A percentile compares a stretch with the other conserved stretches of the same genome.
Conservation (phyloP, 495 filamentous ascomycete species). For the Articulospora tetracladia region DNA sequence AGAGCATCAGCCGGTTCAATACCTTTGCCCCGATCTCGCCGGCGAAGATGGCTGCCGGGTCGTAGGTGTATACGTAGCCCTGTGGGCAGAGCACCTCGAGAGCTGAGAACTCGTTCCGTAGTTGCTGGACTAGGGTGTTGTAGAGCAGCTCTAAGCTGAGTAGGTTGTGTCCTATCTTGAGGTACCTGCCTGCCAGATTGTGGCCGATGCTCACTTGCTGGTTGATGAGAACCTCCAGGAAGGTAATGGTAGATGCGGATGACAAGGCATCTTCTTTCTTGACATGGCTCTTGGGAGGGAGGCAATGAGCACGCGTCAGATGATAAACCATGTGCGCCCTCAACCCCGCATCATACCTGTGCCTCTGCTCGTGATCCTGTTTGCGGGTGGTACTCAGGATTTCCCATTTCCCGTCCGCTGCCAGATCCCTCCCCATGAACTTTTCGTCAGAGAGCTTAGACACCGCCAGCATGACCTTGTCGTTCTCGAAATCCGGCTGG, state of each 20-base stretch:
- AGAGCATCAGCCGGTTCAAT: constrained; percentile 19
- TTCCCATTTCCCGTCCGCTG: constrained; percentile 5
- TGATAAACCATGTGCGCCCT: constrained; percentile 19
- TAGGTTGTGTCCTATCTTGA: constrained; percentile 1
- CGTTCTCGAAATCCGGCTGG: constrained; percentile 22
- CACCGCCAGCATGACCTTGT: constrained; percentile 16
- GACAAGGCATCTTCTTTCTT: constrained; percentile 3
- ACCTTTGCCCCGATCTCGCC: constrained; percentile 18
- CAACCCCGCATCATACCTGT: constrained; percentile 14
- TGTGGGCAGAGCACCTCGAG: constrained; percentile 22
- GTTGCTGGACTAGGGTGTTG: constrained; percentile 18
- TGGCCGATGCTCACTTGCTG: neutral
- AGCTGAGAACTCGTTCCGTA: constrained; percentile 19
- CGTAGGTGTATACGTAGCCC: constrained; percentile 25
- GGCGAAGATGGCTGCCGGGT: constrained; percentile 25
- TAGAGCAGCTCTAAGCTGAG: constrained; percentile 20
- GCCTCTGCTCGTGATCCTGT: constrained; percentile 14
- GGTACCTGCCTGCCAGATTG: constrained; percentile 14
- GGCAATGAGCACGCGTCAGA: neutral
- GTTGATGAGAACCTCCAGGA: constrained; percentile 14
- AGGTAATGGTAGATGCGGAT: constrained; percentile 4
- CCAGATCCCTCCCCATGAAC: constrained; percentile 11
- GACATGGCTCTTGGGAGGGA: constrained; percentile 14
- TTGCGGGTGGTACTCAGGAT: constrained; percentile 9
- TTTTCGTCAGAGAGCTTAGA: constrained; percentile 9